Evolutionary conservation across 768 basidiomycete species (phyloP).

Genomic region (Pisolithus marmoratus): DNA sequence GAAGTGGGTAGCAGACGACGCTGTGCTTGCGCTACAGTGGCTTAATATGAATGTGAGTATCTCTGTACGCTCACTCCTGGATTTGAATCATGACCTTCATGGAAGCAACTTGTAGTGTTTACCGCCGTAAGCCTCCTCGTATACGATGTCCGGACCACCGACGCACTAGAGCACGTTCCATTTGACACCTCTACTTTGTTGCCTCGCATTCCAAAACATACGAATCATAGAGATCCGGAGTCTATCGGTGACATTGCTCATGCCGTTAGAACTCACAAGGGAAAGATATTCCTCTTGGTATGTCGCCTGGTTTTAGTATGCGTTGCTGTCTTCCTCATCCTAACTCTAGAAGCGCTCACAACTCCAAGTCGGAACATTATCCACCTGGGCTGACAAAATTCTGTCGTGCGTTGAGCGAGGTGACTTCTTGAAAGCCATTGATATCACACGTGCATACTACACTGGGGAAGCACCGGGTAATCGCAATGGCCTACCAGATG

Average conservation of each 20-base stretch:
- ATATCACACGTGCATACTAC: constrained; percentile 79
- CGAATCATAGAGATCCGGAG: too few species aligned
- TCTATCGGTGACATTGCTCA: constrained; percentile 49
- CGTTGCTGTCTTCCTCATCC: constrained; percentile 3
- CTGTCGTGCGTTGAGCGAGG: constrained; percentile 77
- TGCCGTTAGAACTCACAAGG: constrained; percentile 79
- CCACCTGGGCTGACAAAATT: constrained; percentile 95
- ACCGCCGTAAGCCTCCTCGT: constrained; percentile 58
- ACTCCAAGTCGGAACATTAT: constrained; percentile 74
- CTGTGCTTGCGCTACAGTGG: constrained; percentile 80
- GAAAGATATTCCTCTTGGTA: constrained; percentile 87
- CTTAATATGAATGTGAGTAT: constrained; percentile 78
- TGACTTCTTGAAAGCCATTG: constrained; percentile 87
- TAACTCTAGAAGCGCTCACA: constrained; percentile 52
- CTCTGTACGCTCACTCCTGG: constrained; percentile 12
- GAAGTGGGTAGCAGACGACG: constrained; percentile 54
- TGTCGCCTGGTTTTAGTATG: constrained; percentile 22
- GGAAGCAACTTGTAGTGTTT: constrained; percentile 64
- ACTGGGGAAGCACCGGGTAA: constrained; percentile 77
- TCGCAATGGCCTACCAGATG: constrained; percentile 76
- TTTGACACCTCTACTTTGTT: constrained; percentile 54
- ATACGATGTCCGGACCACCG: constrained; percentile 54
- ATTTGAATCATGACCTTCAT: constrained; percentile 3
- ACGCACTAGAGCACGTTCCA: constrained; percentile 55
- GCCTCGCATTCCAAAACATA: constrained; percentile 45